Evolutionary conservation across 257 asterid genomes (phyloP), one percentile per base, ranked within the genome.

Genomic region (Coffea eugenioides): DNA sequence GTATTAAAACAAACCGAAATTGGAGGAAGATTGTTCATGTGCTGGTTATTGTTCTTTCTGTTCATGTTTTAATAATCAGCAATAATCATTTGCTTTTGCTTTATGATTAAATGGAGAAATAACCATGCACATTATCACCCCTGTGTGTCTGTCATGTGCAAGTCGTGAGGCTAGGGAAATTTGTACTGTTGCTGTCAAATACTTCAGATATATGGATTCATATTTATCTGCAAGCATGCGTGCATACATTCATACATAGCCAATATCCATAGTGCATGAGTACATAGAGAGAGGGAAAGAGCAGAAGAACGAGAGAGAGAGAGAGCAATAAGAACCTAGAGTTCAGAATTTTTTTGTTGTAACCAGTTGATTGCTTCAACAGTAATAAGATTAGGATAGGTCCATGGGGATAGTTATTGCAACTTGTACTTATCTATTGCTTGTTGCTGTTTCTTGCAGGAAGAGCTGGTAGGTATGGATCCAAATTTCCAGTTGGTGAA

Each of bases 391-490:
- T 6, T 48, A 48, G 52, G 13, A 5, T 31, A 51, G 25, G 36
- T 2, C 16, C 62, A 56, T 36, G 41, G 41, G 41, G 41, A 39
- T 1, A 1, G 41, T 39, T 39, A 1, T 25, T 39, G 23, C 49
- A 18, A 14, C 59, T 2, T 52, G 16, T 20, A 13, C 23, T 12
- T 21, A 39, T 20, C 25, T 7, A 3, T 48, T 61, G 43, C 21
- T 27, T 78, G 56, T 27, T 72, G 59, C 46, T 74, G 84, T 79
- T 81, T 85, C 82, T 82, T 90, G 86, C 85, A 95, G 99, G 99
- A 80, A 90, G 99, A 88, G 99, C 99, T 56, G 99, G 99, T n/a
- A 89, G 99, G 82, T 95, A 87, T 85, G 94, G 85, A 86, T 95
- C 99, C 70, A 86, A 89, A 75, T 95, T 79, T 88, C 96, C 99